Evolutionary conservation across 495 filamentous ascomycete genomes (phyloP).

Genomic region (Xylaria scruposa): DNA sequence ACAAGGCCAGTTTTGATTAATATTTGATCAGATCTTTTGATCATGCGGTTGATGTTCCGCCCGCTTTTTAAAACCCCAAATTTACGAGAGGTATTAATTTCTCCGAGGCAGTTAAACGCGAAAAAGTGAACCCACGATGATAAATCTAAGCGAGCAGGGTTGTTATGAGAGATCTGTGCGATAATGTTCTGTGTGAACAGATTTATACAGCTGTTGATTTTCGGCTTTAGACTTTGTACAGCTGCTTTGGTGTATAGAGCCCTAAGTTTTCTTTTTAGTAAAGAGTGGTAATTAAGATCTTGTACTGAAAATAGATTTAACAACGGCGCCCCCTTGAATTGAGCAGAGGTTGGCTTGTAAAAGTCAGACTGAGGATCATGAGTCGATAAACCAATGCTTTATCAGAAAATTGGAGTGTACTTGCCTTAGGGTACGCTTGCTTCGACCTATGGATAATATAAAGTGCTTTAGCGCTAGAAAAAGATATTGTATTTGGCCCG

Average conservation of each 20-base stretch:
- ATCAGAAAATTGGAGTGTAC: too few species aligned
- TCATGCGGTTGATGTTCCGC: background rate
- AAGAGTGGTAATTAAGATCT: too few species aligned
- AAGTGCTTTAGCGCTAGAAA: too few species aligned
- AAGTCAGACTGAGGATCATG: too few species aligned
- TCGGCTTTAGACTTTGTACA: background rate
- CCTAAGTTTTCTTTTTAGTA: background rate
- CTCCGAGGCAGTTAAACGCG: constrained; percentile 64
- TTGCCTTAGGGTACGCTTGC: too few species aligned
- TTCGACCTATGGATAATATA: too few species aligned
- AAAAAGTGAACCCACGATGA: constrained; percentile 63
- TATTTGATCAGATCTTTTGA: background rate
- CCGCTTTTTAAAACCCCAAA: constrained; percentile 61
- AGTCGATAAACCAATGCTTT: too few species aligned
- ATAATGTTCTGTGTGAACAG: background rate
- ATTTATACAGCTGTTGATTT: background rate
- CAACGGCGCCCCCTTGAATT: too few species aligned
- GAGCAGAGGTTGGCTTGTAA: too few species aligned
- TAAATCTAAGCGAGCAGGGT: constrained; percentile 48
- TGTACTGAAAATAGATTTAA: too few species aligned
- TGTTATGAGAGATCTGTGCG: background rate
- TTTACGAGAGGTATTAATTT: constrained; percentile 60
- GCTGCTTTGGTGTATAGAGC: constrained; percentile 18
- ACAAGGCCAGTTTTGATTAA: background rate
- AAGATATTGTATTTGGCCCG: too few species aligned